Conservation (phyloP, 2,329 filamentous ascomycete genomes). For the Aspergillus sp. region DNA sequence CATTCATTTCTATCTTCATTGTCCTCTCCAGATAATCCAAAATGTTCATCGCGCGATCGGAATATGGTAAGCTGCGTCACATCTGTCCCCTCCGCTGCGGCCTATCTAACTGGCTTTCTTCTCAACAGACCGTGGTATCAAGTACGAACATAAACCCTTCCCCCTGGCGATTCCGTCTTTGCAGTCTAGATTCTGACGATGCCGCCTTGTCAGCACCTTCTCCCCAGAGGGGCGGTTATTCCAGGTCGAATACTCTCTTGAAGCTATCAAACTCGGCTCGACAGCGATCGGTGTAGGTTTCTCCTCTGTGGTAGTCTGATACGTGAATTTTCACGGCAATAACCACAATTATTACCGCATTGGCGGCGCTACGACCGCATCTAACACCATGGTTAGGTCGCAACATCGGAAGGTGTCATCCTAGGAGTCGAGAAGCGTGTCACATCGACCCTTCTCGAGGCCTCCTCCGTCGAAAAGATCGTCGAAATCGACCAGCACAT, state of each 20-base stretch:
- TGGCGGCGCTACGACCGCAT: background rate
- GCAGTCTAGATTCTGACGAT: conserved; percentile 21
- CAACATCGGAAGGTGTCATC: conserved; percentile 91
- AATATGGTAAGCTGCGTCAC: conserved; percentile 77
- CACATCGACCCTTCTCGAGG: conserved; percentile 94
- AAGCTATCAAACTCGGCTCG: conserved; percentile 98
- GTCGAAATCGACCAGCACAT: conserved; percentile 99
- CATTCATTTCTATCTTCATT: conserved; percentile 1
- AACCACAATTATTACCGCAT: background rate
- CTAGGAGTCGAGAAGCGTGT: conserved; percentile 99
- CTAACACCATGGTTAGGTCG: conserved; percentile 54
- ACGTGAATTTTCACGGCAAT: background rate
- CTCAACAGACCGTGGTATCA: conserved; percentile 86
- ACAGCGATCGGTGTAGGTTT: conserved; percentile 84
- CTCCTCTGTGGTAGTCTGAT: background rate
- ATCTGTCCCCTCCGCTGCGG: conserved; percentile 20
- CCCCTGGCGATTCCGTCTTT: conserved; percentile 7
- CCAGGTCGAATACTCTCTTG: conserved; percentile 99
- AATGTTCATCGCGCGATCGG: conserved; percentile 99
- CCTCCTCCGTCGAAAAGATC: conserved; percentile 98
- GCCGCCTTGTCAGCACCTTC: conserved; percentile 71
- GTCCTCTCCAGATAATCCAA: conserved; percentile 47
- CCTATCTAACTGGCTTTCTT: conserved; percentile 35
- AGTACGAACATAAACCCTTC: conserved; percentile 56
- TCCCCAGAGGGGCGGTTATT: conserved; percentile 99